These are phyloP conservation scores for Excoecaria agallocha DNA, from an alignment of 345 rosid genomes.

Conservation along the genomic window DNA sequence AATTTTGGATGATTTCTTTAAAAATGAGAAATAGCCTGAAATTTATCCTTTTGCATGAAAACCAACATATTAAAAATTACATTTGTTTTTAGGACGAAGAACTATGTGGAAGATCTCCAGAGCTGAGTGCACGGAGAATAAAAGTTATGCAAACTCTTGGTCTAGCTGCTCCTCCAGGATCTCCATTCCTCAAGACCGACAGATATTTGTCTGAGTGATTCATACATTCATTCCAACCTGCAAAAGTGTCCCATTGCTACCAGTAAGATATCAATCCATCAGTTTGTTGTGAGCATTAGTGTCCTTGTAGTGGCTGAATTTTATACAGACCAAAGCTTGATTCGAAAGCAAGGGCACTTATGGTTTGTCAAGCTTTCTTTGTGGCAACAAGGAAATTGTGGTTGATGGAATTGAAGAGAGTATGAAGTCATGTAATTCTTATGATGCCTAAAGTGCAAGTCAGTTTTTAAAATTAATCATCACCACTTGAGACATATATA, in stretches of 20 bases:
- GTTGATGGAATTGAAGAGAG: not conserved
- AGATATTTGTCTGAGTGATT: conserved; percentile 11
- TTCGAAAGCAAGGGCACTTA: no score
- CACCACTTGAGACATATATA: no score
- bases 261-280: not conserved
- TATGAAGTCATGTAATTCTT: not conserved
- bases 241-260: not conserved
- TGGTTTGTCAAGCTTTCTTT: not conserved
- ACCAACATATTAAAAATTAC: conserved; percentile 9
- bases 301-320: not conserved
- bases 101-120: conserved; percentile 24
- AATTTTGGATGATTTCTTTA: not conserved
- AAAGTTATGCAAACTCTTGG: conserved; percentile 67
- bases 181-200: conserved; percentile 43
- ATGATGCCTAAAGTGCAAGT: not conserved
- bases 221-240: not conserved
- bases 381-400: not conserved
- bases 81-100: conserved; percentile 22
- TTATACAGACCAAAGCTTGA: not conserved
- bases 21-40: not conserved
- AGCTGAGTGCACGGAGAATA: conserved; percentile 38
- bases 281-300: not conserved
- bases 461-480: no score
- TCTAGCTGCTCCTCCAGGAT: conserved; percentile 54
- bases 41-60: no score